phyloP scores from a whole-genome alignment of 345 rosid species.

The Salix dunnii region DNA sequence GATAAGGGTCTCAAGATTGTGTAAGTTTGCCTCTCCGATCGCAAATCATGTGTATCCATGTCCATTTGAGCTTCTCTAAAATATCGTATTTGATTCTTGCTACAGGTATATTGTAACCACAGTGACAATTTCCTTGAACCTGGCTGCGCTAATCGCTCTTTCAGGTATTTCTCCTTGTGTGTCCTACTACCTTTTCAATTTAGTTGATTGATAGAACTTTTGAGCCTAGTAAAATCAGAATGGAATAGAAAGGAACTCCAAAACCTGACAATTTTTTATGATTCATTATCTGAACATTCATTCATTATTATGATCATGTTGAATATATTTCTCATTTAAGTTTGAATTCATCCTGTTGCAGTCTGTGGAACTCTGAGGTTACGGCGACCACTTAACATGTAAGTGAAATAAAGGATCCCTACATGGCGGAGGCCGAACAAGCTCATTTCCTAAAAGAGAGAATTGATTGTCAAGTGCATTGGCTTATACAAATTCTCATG shows the following conservation, averaged over 20 bases:
- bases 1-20: conserved; percentile 49
- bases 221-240: neutral
- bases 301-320: neutral
- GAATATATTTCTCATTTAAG: conserved; percentile 1
- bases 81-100: neutral
- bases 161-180: conserved; percentile 36
- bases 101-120: conserved; percentile 51
- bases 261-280: neutral
- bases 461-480: neutral
- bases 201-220: neutral
- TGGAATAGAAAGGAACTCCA: neutral
- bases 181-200: neutral
- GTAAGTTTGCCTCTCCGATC: conserved; percentile 21
- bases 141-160: conserved; percentile 41
- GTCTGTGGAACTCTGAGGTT: conserved; percentile 48
- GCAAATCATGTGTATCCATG: too few relatives aligned
- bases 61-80: neutral
- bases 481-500: neutral
- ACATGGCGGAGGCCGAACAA: neutral
- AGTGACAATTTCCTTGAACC: conserved; percentile 42
- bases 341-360: conserved; percentile 27
- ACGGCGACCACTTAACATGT: conserved; percentile 37
- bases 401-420: conserved; percentile 11
- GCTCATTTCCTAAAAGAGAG: neutral
- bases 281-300: neutral